These are phyloP conservation scores for Leccinum glutinopallens DNA, from an alignment of 1,284 basidiomycete genomes.

Conservation along the genomic window DNA sequence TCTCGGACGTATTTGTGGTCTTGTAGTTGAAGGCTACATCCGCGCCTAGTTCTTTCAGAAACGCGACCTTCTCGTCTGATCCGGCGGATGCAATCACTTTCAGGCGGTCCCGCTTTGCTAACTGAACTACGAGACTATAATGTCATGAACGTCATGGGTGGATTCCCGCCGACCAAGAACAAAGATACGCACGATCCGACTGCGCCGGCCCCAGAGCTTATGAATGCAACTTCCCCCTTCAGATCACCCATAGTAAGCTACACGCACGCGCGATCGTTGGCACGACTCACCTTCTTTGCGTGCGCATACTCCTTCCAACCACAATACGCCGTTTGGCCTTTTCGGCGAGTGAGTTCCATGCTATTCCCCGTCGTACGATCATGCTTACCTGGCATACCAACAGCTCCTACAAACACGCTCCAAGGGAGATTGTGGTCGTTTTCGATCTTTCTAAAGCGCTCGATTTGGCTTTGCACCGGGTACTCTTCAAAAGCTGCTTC, in stretches of 20 bases:
- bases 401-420: conserved; percentile 25
- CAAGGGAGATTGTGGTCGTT: conserved; percentile 25
- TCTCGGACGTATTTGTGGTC: conserved; percentile 31
- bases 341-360: neutral
- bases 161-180: neutral
- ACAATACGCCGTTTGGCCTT: conserved; percentile 29
- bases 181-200: conserved; percentile 28
- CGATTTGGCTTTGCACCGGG: conserved; percentile 27
- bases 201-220: conserved; percentile 24
- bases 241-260: conserved; percentile 5
- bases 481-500: conserved; percentile 21
- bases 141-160: neutral
- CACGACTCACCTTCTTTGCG: conserved; percentile 19
- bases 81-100: conserved; percentile 44
- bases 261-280: neutral
- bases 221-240: conserved; percentile 26
- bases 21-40: conserved; percentile 45
- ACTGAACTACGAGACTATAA: conserved; percentile 35
- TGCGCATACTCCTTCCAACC: conserved; percentile 30
- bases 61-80: conserved; percentile 42
- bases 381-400: conserved; percentile 26
- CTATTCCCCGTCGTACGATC: neutral
- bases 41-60: conserved; percentile 39
- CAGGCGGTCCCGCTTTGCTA: conserved; percentile 41
- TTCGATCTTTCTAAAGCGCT: conserved; percentile 20